Percentiles rank a stretch among this genome's conserved stretches.
Conservation (phyloP, 768 basidiomycete genomes). For the Russula compacta region DNA sequence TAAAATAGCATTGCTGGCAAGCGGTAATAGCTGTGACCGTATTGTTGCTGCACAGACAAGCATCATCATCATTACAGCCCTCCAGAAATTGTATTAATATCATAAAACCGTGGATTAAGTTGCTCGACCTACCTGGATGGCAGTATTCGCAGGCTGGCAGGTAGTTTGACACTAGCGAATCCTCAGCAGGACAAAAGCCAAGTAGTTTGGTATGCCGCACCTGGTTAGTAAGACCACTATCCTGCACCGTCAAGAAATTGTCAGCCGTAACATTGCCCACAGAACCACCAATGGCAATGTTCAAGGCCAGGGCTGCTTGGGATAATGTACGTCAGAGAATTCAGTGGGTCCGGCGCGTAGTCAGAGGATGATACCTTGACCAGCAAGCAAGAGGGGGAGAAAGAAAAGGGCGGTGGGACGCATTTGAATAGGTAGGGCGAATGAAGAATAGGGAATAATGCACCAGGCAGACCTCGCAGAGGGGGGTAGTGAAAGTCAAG, state of each 20-base stretch:
- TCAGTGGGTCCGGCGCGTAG: background rate
- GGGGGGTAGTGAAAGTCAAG: constrained; percentile 1
- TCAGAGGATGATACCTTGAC: constrained; percentile 41
- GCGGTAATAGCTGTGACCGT: constrained; percentile 36
- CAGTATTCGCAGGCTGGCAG: constrained; percentile 24
- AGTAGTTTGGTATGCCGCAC: constrained; percentile 21
- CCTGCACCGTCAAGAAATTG: constrained; percentile 37
- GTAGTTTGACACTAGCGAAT: constrained; percentile 27
- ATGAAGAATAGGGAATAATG: too few relatives aligned
- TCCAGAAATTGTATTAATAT: constrained; percentile 20
- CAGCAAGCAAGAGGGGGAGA: constrained; percentile 40
- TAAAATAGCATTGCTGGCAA: constrained; percentile 66
- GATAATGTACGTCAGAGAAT: constrained; percentile 2
- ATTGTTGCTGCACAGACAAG: constrained; percentile 45
- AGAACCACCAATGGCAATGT: constrained; percentile 35
- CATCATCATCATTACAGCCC: constrained; percentile 36
- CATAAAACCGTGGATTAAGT: background rate
- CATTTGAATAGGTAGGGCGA: constrained; percentile 20
- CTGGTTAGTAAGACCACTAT: constrained; percentile 23
- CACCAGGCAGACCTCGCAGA: constrained; percentile 21
- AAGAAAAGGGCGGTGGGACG: constrained; percentile 23
- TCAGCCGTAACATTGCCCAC: constrained; percentile 31
- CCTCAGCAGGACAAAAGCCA: constrained; percentile 5
- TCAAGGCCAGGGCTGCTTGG: constrained; percentile 36
- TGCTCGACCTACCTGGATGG: constrained; percentile 23